Evolutionary conservation across 2,329 filamentous ascomycete genomes (phyloP).

Genomic region (Fusarium piperis): DNA sequence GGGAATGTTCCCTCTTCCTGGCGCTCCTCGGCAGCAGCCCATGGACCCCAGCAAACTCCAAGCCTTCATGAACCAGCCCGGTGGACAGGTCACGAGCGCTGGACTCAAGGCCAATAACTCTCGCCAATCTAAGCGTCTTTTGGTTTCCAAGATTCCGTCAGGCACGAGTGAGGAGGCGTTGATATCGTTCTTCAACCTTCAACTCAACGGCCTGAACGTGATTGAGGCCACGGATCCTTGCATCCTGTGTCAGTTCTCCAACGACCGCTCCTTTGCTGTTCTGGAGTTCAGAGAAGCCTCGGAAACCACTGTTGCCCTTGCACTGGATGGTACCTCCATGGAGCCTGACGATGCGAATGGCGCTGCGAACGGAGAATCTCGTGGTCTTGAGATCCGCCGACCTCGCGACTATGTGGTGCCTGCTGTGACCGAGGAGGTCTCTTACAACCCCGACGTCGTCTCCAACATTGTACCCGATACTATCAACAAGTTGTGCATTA

Average conservation of each 20-base stretch:
- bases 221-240: slow-evolving; percentile 87
- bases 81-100: slow-evolving; percentile 75
- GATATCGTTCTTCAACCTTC: slow-evolving; percentile 90
- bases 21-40: slow-evolving; percentile 91
- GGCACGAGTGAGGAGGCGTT: slow-evolving; percentile 79
- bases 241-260: slow-evolving; percentile 81
- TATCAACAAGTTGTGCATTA: slow-evolving; percentile 92
- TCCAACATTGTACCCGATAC: slow-evolving; percentile 88
- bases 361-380: slow-evolving; percentile 60
- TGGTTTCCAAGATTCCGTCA: slow-evolving; percentile 83
- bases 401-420: slow-evolving; percentile 99
- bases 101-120: slow-evolving; percentile 92
- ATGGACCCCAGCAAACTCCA: slow-evolving; percentile 96
- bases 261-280: slow-evolving; percentile 82
- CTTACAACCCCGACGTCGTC: slow-evolving; percentile 79
- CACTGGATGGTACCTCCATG: slow-evolving; percentile 90
- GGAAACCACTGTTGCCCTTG: slow-evolving; percentile 91
- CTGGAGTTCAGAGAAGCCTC: slow-evolving; percentile 88
- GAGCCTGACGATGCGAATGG: slow-evolving; percentile 73
- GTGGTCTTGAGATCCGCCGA: slow-evolving; percentile 79
- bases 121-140: slow-evolving; percentile 90
- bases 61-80: slow-evolving; percentile 93
- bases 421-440: slow-evolving; percentile 75
- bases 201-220: slow-evolving; percentile 96
- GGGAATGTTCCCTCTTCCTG: slow-evolving; percentile 97